Conservation (phyloP, 2,329 filamentous ascomycete species). For the Exophiala alcalophila region DNA sequence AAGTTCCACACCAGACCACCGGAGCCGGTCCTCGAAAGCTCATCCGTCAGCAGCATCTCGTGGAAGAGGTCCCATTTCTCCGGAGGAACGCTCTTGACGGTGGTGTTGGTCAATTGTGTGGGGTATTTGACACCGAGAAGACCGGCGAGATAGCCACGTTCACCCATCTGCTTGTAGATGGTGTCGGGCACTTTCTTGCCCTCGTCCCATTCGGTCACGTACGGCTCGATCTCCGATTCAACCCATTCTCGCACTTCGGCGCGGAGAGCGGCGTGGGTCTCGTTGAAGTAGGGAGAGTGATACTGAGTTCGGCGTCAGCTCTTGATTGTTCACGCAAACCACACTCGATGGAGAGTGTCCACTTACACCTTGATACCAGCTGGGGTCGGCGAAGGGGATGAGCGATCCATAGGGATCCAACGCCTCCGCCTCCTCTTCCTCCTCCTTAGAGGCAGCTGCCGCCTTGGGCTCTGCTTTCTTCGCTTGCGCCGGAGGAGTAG, state of each 20-base stretch:
- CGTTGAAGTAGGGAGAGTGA: conserved; percentile 94
- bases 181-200: conserved; percentile 80
- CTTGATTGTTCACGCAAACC: not conserved
- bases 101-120: conserved; percentile 66
- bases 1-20: conserved; percentile 97
- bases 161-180: conserved; percentile 95
- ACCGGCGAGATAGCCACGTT: conserved; percentile 86
- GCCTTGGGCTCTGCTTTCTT: conserved; percentile 54
- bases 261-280: conserved; percentile 85
- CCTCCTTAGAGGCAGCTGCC: conserved; percentile 41
- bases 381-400: conserved; percentile 87
- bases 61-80: conserved; percentile 99
- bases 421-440: conserved; percentile 61
- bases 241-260: conserved; percentile 92
- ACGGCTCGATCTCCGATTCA: conserved; percentile 80
- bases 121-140: conserved; percentile 79
- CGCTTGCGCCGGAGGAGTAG: conserved; percentile 47
- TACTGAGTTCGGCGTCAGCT: conserved; percentile 55
- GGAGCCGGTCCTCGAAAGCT: conserved; percentile 81
- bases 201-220: conserved; percentile 96
- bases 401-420: conserved; percentile 81
- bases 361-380: conserved; percentile 90
- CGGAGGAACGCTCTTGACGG: conserved; percentile 71
- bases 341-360: not conserved
- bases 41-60: conserved; percentile 91